Percentiles rank a stretch among this genome's conserved stretches.
These are phyloP conservation scores for Xerocomellus chrysenteron DNA, from an alignment of 768 basidiomycete species.

Conservation along the genomic window DNA sequence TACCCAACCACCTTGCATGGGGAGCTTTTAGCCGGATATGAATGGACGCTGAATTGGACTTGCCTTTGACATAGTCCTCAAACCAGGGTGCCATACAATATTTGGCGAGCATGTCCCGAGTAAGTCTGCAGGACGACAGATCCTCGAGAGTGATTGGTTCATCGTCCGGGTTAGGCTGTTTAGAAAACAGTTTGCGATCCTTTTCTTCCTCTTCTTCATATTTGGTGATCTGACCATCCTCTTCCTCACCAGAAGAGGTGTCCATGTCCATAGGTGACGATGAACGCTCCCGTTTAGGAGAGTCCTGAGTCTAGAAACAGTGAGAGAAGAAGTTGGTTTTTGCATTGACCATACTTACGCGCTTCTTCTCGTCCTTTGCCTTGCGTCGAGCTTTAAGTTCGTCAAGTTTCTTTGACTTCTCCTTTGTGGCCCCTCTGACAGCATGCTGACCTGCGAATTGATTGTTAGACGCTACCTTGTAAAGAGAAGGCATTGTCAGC, in stretches of 20 bases:
- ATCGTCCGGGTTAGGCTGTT: constrained; percentile 40
- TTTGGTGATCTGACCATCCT: constrained; percentile 74
- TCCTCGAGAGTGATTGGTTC: constrained; percentile 55
- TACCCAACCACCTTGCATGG: constrained; percentile 72
- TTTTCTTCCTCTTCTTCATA: constrained; percentile 74
- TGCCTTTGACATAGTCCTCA: constrained; percentile 77
- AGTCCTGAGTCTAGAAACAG: constrained; percentile 44
- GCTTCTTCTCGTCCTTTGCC: constrained; percentile 86
- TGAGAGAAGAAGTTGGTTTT: constrained; percentile 7
- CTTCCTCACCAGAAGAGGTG: constrained; percentile 74
- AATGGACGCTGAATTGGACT: constrained; percentile 12
- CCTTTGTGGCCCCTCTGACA: constrained; percentile 70
- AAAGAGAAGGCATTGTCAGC: constrained; percentile 25
- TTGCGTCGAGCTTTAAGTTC: constrained; percentile 85
- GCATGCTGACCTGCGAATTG: constrained; percentile 64
- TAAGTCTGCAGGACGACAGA: constrained; percentile 60
- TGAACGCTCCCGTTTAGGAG: constrained; percentile 68
- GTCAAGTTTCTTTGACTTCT: constrained; percentile 75
- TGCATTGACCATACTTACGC: constrained; percentile 46
- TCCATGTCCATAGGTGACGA: constrained; percentile 87
- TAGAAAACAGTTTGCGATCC: constrained; percentile 50
- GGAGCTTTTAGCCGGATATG: constrained; percentile 5
- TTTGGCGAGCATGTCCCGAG: constrained; percentile 70
- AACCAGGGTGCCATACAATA: constrained; percentile 81
- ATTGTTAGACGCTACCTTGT: constrained; percentile 9